phyloP scores from a whole-genome alignment of 352 stramenopile genomes.

The Hyaloperonospora arabidopsidis region DNA sequence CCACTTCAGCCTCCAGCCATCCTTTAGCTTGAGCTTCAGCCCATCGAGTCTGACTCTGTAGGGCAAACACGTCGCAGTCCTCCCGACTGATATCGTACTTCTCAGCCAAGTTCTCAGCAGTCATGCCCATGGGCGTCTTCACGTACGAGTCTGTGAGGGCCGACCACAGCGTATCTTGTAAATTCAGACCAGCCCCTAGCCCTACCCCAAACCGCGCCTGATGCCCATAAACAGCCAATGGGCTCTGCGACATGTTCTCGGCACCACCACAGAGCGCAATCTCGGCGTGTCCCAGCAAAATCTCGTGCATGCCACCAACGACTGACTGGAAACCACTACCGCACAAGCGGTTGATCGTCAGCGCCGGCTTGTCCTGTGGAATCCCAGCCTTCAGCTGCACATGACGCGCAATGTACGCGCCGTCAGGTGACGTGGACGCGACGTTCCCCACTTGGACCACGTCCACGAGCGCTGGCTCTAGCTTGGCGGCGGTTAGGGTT shows the following conservation, averaged over 20 bases:
- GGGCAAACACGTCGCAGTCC: conserved; percentile 91
- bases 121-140: conserved; percentile 96
- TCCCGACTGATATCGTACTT: conserved; percentile 91
- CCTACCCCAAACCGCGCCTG: conserved; percentile 89
- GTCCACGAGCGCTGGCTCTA: conserved; percentile 89
- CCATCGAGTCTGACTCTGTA: conserved; percentile 92
- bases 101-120: conserved; percentile 95
- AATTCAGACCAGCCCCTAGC: conserved; percentile 87
- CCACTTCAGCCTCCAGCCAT: conserved; percentile 93
- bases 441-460: conserved; percentile 95
- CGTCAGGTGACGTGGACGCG: conserved; percentile 89
- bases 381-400: conserved; percentile 89
- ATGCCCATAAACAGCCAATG: conserved; percentile 88
- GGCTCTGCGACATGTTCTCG: conserved; percentile 95
- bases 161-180: conserved; percentile 95
- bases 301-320: conserved; percentile 87
- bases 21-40: conserved; percentile 84
- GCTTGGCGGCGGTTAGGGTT: conserved; percentile 55
- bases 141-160: conserved; percentile 93
- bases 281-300: conserved; percentile 84
- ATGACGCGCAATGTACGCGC: conserved; percentile 92
- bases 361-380: conserved; percentile 82
- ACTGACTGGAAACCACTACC: conserved; percentile 96
- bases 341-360: conserved; percentile 97
- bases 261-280: conserved; percentile 87